Percentiles rank a stretch among this genome's conserved stretches.
Evolutionary conservation across 140 eudicot genomes (phyloP).

Genomic region (Erigeron philadelphicus): DNA sequence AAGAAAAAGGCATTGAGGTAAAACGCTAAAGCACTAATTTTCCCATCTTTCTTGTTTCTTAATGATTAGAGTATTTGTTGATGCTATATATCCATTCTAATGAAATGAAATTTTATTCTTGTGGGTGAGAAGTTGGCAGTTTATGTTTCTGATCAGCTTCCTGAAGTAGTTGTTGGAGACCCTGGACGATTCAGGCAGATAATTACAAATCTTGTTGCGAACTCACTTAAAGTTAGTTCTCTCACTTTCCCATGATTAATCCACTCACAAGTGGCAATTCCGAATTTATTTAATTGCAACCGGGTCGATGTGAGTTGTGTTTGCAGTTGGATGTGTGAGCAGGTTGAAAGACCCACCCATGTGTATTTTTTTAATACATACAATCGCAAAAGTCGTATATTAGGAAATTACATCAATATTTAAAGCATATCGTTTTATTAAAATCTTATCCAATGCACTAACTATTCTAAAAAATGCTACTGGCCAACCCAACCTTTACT

Average conservation of each 20-base stretch:
- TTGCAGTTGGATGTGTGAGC: too few relatives aligned
- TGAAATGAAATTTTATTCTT: constrained; percentile 8
- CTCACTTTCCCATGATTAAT: constrained; percentile 14
- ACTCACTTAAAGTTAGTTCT: constrained; percentile 69
- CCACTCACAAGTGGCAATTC: too few relatives aligned
- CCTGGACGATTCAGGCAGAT: constrained; percentile 85
- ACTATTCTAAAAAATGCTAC: too few relatives aligned
- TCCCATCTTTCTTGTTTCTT: background rate
- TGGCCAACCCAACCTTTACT: too few relatives aligned
- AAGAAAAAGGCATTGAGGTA: constrained; percentile 78
- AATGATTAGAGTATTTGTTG: background rate
- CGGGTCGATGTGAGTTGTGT: too few relatives aligned
- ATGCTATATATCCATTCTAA: background rate
- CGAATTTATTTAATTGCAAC: too few relatives aligned
- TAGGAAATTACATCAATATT: too few relatives aligned
- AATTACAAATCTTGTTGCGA: constrained; percentile 78
- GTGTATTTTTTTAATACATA: too few relatives aligned
- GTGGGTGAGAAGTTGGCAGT: constrained; percentile 55
- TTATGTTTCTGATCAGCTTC: constrained; percentile 66
- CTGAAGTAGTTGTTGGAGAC: constrained; percentile 75
- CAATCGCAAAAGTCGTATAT: too few relatives aligned
- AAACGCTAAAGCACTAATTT: background rate
- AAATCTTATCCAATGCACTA: too few relatives aligned
- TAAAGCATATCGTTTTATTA: too few relatives aligned
- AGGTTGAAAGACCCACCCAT: too few relatives aligned